Base-by-base conservation (phyloP, 768 basidiomycete species). In the Mycena albidolilacea region DNA sequence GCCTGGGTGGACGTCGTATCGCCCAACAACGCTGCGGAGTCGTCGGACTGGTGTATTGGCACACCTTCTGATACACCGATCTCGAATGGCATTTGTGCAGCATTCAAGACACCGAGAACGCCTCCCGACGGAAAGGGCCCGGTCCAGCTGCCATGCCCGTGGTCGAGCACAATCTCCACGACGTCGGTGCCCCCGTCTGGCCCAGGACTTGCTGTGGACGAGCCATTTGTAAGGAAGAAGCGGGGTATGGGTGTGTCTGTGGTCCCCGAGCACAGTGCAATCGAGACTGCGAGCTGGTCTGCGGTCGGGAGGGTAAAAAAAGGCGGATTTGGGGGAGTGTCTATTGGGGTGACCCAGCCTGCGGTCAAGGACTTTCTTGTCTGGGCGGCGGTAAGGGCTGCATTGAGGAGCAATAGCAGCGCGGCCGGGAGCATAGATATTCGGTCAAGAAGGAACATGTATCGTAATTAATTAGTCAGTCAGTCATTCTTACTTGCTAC, bases 1-100 rank as follows among this genome's bases (percentile, higher is more conserved):
- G 90, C 93, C 78, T 93, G 90, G 63, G 90, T 93, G 7, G 90
- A 82, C 2, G 94, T 93, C 1, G 93, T 90, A 79, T 96, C 95
- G 3, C 92, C 93, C 2, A 95, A 82, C 7, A 93, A 80, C 0
- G 93, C 93, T 0, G 87, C 77, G 11, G 76, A 75, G 19, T 80
- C 68, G 12, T 89, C 77, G 7, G 81, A 68, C 70, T 85, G 77
- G 75, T 92, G 91, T 60, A 91, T 81, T 19, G 89, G 85, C 12
- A 87, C 84, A 64, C 78, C 81, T 69, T 82, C 83, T 21, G 91
- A 92, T 1, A 91, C 82, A 4, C 87, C 90, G 14, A 94, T 75
- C 77, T 95, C 88, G 70, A 93, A 91, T 0, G 88, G 81, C 37
- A 86, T 81, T 57, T 85, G 79, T 0, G 78, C 78, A 17, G 78